phyloP scores from a whole-genome alignment of 345 rosid species.

The Nasturtium officinale region DNA sequence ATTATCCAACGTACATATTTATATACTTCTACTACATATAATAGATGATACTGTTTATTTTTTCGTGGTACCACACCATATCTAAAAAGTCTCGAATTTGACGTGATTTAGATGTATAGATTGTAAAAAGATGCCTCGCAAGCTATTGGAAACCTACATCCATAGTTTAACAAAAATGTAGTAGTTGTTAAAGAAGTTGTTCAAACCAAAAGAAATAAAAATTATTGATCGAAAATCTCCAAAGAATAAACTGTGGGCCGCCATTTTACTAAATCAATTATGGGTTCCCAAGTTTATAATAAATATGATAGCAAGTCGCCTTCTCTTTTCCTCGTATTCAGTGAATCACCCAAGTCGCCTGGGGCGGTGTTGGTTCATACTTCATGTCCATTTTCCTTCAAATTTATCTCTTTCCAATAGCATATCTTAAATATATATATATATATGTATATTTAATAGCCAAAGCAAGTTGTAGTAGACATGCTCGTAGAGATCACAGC shows the following conservation, averaged over 20 bases:
- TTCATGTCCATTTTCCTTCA: slow-evolving; percentile 7
- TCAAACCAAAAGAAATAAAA: neutral
- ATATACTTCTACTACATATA: neutral
- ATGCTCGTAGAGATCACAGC: slow-evolving; percentile 37
- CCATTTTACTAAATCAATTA: neutral
- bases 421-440: no score
- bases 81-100: neutral
- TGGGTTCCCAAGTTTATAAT: neutral
- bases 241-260: neutral
- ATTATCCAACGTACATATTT: neutral
- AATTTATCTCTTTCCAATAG: neutral
- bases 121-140: neutral
- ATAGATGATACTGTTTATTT: neutral
- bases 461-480: slow-evolving; percentile 38
- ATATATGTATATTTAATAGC: no score
- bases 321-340: slow-evolving; percentile 33
- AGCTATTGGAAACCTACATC: neutral
- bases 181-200: neutral
- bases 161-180: neutral
- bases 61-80: neutral
- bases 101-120: neutral
- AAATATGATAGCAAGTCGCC: slow-evolving; percentile 9
- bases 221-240: slow-evolving; percentile 4
- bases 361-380: slow-evolving; percentile 30
- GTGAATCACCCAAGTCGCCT: slow-evolving; percentile 41